Base-by-base conservation (phyloP, 2,329 filamentous ascomycete genomes). In the Coniella vitis region DNA sequence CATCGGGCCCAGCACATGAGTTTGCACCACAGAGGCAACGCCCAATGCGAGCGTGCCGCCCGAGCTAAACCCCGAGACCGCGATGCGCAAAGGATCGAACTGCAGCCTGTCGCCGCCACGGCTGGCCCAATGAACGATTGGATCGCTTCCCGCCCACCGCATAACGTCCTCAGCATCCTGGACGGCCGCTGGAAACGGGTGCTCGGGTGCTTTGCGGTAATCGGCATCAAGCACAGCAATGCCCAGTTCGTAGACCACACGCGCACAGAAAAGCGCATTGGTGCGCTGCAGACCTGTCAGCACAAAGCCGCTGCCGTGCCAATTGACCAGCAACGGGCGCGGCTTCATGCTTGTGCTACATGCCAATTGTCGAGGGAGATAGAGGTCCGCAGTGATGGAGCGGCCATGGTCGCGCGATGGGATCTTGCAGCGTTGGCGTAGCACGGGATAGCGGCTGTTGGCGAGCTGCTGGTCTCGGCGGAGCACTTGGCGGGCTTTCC, bases 141-240 rank as follows among this genome's bases (percentile, higher is more conserved):
- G 7, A 2, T 25, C 13, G 7, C 25, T 22, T 2, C 70, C 69
- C 48, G 69, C 66, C 57, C 63, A 67, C 17, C 45, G 25, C 21
- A 65, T 46, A 2, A 54, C 60, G 7, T 56, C 42, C 32, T 58
- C 60, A 14, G 52, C 43, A 57, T 78, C 74, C 35, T 74, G 58
- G 4, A 75, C 58, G 2, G 67, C 65, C 4, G 56, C 60, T 0
- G 74, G 74, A 49, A 71, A 75, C 7, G 64, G 63, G 43, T 70
- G 61, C 52, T 76, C 73, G 0, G 75, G 75, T 1, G 72, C 72
- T 12, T 76, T 63, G 0, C 72, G 61, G 57, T 78, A 78, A 32
- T 72, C 69, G 1, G 75, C 68, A 48, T 71, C 57, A 31, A 56
- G 62, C 38, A 58, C 42, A 48, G 56, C 52, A 3, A 59, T 48